phyloP scores from a whole-genome alignment of 2,329 filamentous ascomycete species.

The Neoascochyta sp. region DNA sequence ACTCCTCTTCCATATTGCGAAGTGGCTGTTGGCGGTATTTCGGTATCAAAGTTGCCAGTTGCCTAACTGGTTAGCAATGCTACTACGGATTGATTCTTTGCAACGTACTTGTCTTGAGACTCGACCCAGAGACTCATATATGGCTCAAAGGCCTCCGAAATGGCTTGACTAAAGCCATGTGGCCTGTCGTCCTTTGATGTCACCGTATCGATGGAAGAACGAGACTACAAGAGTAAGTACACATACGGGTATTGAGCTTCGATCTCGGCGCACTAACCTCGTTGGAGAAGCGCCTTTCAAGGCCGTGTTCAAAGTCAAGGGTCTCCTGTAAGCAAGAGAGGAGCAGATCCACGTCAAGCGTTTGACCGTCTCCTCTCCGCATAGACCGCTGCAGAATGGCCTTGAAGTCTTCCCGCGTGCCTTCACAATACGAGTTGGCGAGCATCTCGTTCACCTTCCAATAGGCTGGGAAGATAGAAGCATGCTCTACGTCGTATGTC shows the following conservation, averaged over 20 bases:
- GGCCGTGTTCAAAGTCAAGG: conserved; percentile 88
- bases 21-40: conserved; percentile 82
- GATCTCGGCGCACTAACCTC: conserved; percentile 37
- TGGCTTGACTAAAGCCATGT: conserved; percentile 79
- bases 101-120: conserved; percentile 70
- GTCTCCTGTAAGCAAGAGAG: conserved; percentile 91
- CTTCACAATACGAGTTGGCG: conserved; percentile 90
- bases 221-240: conserved; percentile 49
- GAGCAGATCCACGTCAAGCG: conserved; percentile 83
- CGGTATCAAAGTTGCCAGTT: conserved; percentile 78
- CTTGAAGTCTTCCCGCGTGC: conserved; percentile 92
- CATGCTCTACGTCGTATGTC: conserved; percentile 91
- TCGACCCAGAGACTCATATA: conserved; percentile 97
- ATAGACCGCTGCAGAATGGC: conserved; percentile 85
- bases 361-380: conserved; percentile 70
- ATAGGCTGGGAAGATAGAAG: conserved; percentile 75
- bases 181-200: conserved; percentile 72
- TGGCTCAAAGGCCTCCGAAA: conserved; percentile 95
- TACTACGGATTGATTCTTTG: background rate
- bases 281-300: conserved; percentile 78
- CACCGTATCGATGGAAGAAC: conserved; percentile 84
- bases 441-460: conserved; percentile 91
- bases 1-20: conserved; percentile 81
- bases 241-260: conserved; percentile 1
- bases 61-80: conserved; percentile 38